phyloP scores from a whole-genome alignment of 2,329 filamentous ascomycete genomes.

The Aspergillus pseudotamarii region DNA sequence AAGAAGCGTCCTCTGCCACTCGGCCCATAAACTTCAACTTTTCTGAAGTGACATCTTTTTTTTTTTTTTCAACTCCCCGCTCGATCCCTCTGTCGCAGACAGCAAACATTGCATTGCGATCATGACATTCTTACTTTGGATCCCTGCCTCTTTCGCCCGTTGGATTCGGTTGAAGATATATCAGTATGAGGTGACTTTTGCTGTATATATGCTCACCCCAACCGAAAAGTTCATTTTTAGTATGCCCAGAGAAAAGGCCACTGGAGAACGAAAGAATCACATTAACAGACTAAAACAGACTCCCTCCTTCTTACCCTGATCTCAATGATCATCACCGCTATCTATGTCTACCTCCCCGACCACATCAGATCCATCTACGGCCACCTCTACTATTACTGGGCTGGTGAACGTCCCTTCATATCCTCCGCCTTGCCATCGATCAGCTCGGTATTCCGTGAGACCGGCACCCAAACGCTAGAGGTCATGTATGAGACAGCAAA shows the following conservation, averaged over 20 bases:
- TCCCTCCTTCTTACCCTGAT: constrained; percentile 88
- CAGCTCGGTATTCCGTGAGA: constrained; percentile 36
- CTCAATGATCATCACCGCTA: constrained; percentile 82
- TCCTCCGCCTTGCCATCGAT: constrained; percentile 34
- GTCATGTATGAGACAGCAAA: constrained; percentile 54
- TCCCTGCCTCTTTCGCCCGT: constrained; percentile 63
- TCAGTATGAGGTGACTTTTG: constrained; percentile 96
- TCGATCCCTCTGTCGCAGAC: constrained; percentile 9
- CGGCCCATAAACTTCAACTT: background rate
- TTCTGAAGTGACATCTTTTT: background rate
- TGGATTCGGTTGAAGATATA: constrained; percentile 96
- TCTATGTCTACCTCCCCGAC: constrained; percentile 89
- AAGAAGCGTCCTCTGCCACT: background rate
- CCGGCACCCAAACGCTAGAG: constrained; percentile 39
- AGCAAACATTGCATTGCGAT: constrained; percentile 1
- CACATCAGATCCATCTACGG: constrained; percentile 81
- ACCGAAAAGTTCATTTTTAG: constrained; percentile 98
- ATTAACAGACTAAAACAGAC: constrained; percentile 57
- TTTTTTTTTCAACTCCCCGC: background rate
- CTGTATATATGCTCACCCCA: constrained; percentile 94
- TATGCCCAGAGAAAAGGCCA: constrained; percentile 52
- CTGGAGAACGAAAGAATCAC: background rate
- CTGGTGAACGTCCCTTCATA: constrained; percentile 65
- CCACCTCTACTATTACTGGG: constrained; percentile 93
- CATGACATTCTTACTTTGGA: constrained; percentile 35